Evolutionary conservation across 2,329 filamentous ascomycete genomes (phyloP).

Genomic region (Akanthomyces dipterigenus): DNA sequence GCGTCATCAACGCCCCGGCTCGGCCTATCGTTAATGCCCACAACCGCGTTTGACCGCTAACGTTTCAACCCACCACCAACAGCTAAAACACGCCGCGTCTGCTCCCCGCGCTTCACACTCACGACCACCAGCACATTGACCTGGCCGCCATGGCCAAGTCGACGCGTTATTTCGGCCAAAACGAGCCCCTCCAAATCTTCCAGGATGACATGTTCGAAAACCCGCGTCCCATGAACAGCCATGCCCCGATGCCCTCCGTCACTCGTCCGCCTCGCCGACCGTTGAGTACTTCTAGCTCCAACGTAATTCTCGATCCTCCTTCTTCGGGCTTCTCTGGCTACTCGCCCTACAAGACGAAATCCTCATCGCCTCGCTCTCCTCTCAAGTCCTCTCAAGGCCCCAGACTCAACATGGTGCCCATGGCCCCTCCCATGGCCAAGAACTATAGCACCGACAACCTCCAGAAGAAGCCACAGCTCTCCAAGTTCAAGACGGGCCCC

Average conservation of each 20-base stretch:
- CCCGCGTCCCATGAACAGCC: slow-evolving; percentile 43
- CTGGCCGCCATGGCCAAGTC: slow-evolving; percentile 48
- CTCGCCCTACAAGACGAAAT: slow-evolving; percentile 64
- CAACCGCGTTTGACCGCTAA: slow-evolving; percentile 8
- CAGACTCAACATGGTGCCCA: slow-evolving; percentile 59
- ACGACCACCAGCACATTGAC: slow-evolving; percentile 12
- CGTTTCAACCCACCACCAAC: neutral
- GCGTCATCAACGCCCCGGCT: neutral
- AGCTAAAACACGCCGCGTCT: slow-evolving; percentile 3
- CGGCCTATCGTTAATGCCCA: neutral
- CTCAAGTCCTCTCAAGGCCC: slow-evolving; percentile 48
- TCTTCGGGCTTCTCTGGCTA: slow-evolving; percentile 44
- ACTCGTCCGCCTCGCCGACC: slow-evolving; percentile 42
- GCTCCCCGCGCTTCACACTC: neutral
- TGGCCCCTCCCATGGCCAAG: slow-evolving; percentile 56
- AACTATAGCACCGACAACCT: slow-evolving; percentile 58
- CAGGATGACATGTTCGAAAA: slow-evolving; percentile 45
- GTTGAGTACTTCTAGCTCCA: slow-evolving; percentile 46
- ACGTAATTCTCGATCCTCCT: slow-evolving; percentile 61
- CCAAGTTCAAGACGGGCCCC: slow-evolving; percentile 50
- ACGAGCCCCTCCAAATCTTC: slow-evolving; percentile 45
- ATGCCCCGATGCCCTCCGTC: slow-evolving; percentile 49
- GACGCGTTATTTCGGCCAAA: slow-evolving; percentile 38
- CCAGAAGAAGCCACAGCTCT: slow-evolving; percentile 58
- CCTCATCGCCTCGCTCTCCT: slow-evolving; percentile 53